These are phyloP conservation scores for Pestalotiopsis sp. DNA, from an alignment of 2,329 filamentous ascomycete species.

Conservation along the genomic window DNA sequence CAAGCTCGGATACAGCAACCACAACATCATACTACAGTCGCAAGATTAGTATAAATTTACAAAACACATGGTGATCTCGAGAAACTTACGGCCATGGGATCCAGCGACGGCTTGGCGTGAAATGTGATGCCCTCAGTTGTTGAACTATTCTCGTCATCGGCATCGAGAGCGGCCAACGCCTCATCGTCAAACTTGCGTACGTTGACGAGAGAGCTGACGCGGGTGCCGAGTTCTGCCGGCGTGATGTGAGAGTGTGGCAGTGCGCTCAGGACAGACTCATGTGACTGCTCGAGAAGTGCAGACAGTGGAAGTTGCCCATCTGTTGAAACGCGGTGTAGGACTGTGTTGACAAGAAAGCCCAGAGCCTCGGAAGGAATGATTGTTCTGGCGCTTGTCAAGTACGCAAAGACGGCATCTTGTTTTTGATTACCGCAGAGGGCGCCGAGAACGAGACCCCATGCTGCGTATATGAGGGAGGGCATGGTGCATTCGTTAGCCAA, in stretches of 20 bases:
- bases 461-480: slow-evolving; percentile 11
- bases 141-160: neutral
- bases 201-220: slow-evolving; percentile 10
- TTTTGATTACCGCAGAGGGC: neutral
- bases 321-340: slow-evolving; percentile 6
- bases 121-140: slow-evolving; percentile 2
- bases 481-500: slow-evolving; percentile 10
- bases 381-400: slow-evolving; percentile 11
- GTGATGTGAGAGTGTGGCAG: slow-evolving; percentile 14
- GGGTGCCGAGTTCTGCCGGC: slow-evolving; percentile 10
- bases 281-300: neutral
- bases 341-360: slow-evolving; percentile 16
- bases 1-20: slow-evolving; percentile 14
- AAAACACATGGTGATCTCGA: neutral
- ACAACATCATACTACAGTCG: slow-evolving; percentile 14
- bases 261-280: slow-evolving; percentile 5
- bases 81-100: slow-evolving; percentile 16
- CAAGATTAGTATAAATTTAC: neutral
- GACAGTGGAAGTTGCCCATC: neutral
- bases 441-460: slow-evolving; percentile 12
- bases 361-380: slow-evolving; percentile 12
- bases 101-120: neutral
- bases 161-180: neutral
- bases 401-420: slow-evolving; percentile 11
- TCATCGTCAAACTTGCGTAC: slow-evolving; percentile 15